These are phyloP conservation scores for Aureobasidium sp. DNA, from an alignment of 2,329 filamentous ascomycete genomes.

Conservation along the genomic window DNA sequence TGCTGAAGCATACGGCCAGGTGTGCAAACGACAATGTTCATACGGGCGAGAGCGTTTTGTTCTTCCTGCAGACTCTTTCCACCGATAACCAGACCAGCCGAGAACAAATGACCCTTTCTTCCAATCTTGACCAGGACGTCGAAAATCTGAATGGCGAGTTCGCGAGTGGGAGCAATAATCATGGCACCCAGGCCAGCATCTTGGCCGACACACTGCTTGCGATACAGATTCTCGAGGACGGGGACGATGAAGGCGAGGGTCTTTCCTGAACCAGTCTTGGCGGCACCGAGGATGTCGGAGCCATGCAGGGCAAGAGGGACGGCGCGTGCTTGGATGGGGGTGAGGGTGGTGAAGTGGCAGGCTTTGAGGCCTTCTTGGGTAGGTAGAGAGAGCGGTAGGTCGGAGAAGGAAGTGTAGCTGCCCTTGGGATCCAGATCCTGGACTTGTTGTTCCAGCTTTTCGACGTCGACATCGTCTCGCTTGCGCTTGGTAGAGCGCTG, in stretches of 20 bases:
- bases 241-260: slow-evolving; percentile 89
- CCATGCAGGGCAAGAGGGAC: slow-evolving; percentile 82
- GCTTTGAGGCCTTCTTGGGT: slow-evolving; percentile 73
- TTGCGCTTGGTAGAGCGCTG: slow-evolving; percentile 47
- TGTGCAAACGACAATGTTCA: slow-evolving; percentile 97
- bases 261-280: slow-evolving; percentile 93
- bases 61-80: slow-evolving; percentile 87
- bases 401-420: slow-evolving; percentile 62
- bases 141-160: slow-evolving; percentile 95
- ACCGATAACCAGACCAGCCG: slow-evolving; percentile 87
- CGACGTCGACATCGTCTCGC: slow-evolving; percentile 44
- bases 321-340: slow-evolving; percentile 86
- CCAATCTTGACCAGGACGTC: slow-evolving; percentile 88
- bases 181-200: slow-evolving; percentile 84
- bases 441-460: slow-evolving; percentile 40
- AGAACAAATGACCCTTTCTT: slow-evolving; percentile 74
- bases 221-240: slow-evolving; percentile 85
- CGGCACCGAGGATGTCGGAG: slow-evolving; percentile 82
- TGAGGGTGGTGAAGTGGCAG: slow-evolving; percentile 83
- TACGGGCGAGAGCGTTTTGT: slow-evolving; percentile 72
- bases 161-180: slow-evolving; percentile 87
- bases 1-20: slow-evolving; percentile 94
- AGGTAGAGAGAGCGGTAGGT: slow-evolving; percentile 77
- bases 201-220: slow-evolving; percentile 78
- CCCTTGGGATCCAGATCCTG: slow-evolving; percentile 50